A percentile compares a stretch with the other conserved stretches of the same genome.
Evolutionary conservation across 306 rosid genomes (phyloP).

Genomic region (Sesbania bispinosa): DNA sequence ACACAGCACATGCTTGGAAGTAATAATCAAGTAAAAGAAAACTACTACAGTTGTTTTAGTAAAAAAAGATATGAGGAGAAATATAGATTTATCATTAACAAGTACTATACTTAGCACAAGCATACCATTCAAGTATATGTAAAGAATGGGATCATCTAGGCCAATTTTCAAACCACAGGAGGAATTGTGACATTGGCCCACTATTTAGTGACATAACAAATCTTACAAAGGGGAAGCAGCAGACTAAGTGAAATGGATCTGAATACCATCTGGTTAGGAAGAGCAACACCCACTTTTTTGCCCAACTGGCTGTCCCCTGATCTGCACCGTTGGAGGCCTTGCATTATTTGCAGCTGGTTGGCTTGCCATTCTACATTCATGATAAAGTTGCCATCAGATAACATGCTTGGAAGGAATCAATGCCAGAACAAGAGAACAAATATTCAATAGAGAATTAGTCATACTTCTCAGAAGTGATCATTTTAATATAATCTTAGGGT

Average conservation of each 20-base stretch:
- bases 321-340: conserved; percentile 56
- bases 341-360: conserved; percentile 36
- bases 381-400: conserved; percentile 9
- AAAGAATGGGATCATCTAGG: conserved; percentile 44
- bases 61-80: conserved; percentile 1
- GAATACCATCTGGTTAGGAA: conserved; percentile 29
- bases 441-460: neutral
- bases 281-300: conserved; percentile 55
- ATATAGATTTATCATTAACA: conserved; percentile 34
- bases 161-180: conserved; percentile 35
- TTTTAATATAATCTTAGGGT: too few relatives aligned
- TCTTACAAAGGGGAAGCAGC: conserved; percentile 23
- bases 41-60: neutral
- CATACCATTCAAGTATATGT: conserved; percentile 34
- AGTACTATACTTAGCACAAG: conserved; percentile 32
- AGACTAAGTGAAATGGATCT: conserved; percentile 25
- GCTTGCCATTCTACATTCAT: conserved; percentile 48
- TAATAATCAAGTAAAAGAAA: neutral
- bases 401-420: neutral
- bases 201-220: conserved; percentile 30
- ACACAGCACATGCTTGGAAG: neutral
- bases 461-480: neutral
- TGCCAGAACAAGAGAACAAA: neutral
- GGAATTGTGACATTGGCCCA: conserved; percentile 29
- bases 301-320: conserved; percentile 55